Conservation (phyloP, 83 land plant species). For the Picea abies region DNA sequence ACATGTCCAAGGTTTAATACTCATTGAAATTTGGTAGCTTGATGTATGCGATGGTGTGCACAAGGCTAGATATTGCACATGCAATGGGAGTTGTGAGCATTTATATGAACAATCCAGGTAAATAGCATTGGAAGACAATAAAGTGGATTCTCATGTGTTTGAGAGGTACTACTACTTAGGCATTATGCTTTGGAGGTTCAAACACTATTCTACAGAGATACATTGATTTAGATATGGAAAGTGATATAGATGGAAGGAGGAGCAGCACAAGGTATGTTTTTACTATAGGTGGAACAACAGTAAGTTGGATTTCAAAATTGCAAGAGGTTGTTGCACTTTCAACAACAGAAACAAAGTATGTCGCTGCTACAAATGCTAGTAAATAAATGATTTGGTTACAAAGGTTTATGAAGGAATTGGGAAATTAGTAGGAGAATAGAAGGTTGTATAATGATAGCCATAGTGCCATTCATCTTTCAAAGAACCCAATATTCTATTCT, state of each 20-base stretch:
- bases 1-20: no score
- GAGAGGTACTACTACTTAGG: neutral
- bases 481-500: neutral
- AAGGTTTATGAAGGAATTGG: neutral
- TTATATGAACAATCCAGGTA: neutral
- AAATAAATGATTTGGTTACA: no score
- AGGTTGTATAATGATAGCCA: neutral
- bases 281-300: neutral
- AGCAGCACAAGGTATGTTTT: neutral
- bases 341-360: no score
- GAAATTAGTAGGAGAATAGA: neutral
- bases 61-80: neutral
- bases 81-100: neutral
- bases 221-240: neutral
- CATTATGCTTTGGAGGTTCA: neutral
- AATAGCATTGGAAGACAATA: neutral
- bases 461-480: neutral
- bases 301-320: no score
- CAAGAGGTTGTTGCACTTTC: no score
- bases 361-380: no score
- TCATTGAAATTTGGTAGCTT: no score
- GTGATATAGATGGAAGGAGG: neutral
- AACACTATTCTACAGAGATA: neutral
- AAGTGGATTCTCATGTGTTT: neutral
- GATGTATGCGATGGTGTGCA: neutral